Conservation (phyloP, 805 yeast species). For the Candida oleophila region DNA sequence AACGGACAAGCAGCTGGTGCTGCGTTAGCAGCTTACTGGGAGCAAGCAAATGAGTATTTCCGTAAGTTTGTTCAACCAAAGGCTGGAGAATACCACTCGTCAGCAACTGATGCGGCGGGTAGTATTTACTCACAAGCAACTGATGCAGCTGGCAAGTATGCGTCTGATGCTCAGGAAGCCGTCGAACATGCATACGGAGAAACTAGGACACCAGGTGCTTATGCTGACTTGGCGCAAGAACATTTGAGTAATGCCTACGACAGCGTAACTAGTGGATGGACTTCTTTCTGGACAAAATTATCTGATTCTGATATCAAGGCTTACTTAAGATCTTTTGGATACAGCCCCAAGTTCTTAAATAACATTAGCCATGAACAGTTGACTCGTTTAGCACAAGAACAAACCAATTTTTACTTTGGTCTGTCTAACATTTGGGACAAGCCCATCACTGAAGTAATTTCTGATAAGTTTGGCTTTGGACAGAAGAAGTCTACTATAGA, state of each 20-base stretch:
- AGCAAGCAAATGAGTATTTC: not conserved
- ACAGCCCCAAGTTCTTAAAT: constrained; percentile 20
- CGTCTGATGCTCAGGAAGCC: constrained; percentile 4
- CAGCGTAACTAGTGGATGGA: constrained; percentile 1
- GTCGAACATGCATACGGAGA: constrained; percentile 10
- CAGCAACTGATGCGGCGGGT: constrained; percentile 4
- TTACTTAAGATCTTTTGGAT: constrained; percentile 45
- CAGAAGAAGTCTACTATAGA: constrained; percentile 4
- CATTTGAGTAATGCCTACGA: not conserved
- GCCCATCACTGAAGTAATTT: constrained; percentile 10
- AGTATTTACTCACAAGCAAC: constrained; percentile 5
- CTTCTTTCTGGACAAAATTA: not conserved
- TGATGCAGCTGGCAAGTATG: constrained; percentile 1
- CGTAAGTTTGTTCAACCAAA: not conserved
- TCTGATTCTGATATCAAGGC: constrained; percentile 40
- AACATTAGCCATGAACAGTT: constrained; percentile 30
- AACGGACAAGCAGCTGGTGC: not conserved
- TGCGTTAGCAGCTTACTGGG: not conserved
- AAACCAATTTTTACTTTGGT: constrained; percentile 37
- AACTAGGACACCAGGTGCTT: not conserved
- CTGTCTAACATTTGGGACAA: constrained; percentile 14
- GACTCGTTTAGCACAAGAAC: constrained; percentile 36
- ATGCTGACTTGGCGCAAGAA: constrained; percentile 1
- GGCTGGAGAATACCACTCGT: not conserved
- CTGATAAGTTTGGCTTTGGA: constrained; percentile 12